Evolutionary conservation across 768 basidiomycete genomes (phyloP).

Genomic region (Lactarius hengduanensis): DNA sequence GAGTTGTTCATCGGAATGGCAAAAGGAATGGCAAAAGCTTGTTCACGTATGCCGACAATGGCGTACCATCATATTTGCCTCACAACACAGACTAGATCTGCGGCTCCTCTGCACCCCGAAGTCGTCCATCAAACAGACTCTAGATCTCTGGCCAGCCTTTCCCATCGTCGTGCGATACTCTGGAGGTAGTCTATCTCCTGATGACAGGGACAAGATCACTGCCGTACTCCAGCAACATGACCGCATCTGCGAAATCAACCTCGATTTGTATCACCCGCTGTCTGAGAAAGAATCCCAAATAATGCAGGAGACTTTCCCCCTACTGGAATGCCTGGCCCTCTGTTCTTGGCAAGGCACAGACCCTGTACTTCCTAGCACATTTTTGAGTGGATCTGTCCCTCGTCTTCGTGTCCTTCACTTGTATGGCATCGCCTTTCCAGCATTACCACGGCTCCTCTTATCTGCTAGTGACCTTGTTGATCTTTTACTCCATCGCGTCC

Average conservation of each 20-base stretch:
- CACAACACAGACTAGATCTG: constrained; percentile 9
- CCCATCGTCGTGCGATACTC: constrained; percentile 5
- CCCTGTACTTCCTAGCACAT: constrained; percentile 1
- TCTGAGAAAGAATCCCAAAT: background rate
- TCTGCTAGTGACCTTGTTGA: background rate
- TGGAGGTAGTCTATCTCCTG: background rate
- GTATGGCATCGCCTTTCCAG: background rate
- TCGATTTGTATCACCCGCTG: background rate
- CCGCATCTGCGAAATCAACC: constrained; percentile 5
- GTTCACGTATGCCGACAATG: constrained; percentile 12
- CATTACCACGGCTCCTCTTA: background rate
- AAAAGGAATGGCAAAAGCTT: constrained; percentile 6
- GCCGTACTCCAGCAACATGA: constrained; percentile 2
- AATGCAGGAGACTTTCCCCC: constrained; percentile 1
- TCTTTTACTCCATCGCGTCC: background rate
- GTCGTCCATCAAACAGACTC: background rate
- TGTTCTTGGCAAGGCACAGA: background rate
- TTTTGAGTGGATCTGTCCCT: background rate
- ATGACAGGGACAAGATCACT: constrained; percentile 7
- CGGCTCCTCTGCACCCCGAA: constrained; percentile 7
- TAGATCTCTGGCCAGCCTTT: constrained; percentile 8
- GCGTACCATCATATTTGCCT: constrained; percentile 2
- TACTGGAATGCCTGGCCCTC: background rate
- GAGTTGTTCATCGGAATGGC: background rate
- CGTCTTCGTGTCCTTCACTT: background rate